These are phyloP conservation scores for Lentithecium fluviatile DNA, from an alignment of 495 filamentous ascomycete genomes.

Conservation along the genomic window DNA sequence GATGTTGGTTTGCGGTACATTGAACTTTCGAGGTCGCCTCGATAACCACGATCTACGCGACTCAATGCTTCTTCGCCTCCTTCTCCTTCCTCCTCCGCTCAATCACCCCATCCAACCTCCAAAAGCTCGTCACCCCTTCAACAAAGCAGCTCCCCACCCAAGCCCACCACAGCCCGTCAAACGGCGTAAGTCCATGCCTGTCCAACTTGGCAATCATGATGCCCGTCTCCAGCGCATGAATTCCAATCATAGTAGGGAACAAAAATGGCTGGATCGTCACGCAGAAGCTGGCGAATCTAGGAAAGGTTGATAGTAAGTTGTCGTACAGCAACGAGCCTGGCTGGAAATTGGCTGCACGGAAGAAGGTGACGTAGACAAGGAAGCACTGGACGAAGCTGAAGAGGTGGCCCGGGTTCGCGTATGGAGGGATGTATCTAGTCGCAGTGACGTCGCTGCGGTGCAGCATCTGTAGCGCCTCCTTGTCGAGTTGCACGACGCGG, in stretches of 20 bases:
- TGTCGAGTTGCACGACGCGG: constrained; percentile 67
- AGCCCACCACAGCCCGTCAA: constrained; percentile 57
- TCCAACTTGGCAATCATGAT: constrained; percentile 54
- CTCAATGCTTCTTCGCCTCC: constrained; percentile 31
- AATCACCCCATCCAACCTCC: constrained; percentile 16
- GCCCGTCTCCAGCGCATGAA: constrained; percentile 56
- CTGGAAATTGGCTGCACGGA: constrained; percentile 52
- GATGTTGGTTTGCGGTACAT: no score
- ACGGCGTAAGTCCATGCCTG: constrained; percentile 56
- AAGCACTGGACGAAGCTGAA: constrained; percentile 51
- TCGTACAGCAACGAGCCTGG: constrained; percentile 58
- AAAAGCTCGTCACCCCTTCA: constrained; percentile 53
- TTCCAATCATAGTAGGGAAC: constrained; percentile 48
- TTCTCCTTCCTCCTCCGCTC: constrained; percentile 24
- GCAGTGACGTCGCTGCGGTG: constrained; percentile 57
- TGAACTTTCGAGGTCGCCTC: no score
- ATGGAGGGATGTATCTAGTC: constrained; percentile 55
- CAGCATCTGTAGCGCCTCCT: constrained; percentile 54
- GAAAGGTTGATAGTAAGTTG: constrained; percentile 46
- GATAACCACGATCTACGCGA: neutral
- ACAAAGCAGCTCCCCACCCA: constrained; percentile 60
- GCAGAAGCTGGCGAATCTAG: constrained; percentile 53
- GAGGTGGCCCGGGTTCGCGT: constrained; percentile 36
- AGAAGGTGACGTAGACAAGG: constrained; percentile 48
- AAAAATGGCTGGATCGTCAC: constrained; percentile 47